Conservation (phyloP, 1,284 basidiomycete species). For the Cutaneotrichosporon sp. region DNA sequence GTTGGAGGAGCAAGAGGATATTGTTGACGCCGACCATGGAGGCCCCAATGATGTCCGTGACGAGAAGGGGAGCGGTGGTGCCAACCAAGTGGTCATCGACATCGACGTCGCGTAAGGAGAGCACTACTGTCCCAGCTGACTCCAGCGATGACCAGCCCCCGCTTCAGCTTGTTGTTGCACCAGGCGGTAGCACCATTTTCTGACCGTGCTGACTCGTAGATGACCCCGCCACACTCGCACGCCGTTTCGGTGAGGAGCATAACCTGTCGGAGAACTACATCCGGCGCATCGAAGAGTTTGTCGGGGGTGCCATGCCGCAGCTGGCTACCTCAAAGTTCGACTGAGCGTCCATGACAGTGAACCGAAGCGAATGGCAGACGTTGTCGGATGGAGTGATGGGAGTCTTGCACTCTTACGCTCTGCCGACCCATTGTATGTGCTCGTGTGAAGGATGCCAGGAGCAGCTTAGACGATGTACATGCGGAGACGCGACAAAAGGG, state of each 20-base stretch:
- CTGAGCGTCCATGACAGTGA: too few species aligned
- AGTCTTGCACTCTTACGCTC: too few species aligned
- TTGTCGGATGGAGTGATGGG: too few species aligned
- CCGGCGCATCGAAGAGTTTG: neutral
- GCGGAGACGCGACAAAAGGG: too few species aligned
- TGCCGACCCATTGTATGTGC: too few species aligned
- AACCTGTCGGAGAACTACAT: neutral
- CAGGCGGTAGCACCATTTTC: neutral
- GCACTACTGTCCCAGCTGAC: neutral
- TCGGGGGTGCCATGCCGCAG: neutral
- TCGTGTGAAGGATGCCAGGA: too few species aligned
- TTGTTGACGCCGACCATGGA: neutral
- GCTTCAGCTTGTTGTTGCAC: neutral
- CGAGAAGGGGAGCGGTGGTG: neutral
- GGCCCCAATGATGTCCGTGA: too few species aligned
- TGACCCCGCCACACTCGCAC: neutral
- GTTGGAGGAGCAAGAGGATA: neutral
- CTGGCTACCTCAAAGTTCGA: too few species aligned
- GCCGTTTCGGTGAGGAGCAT: conserved; percentile 1
- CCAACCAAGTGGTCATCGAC: neutral
- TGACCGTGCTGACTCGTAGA: neutral
- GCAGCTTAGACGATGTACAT: too few species aligned
- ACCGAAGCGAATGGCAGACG: too few species aligned
- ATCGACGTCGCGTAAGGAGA: neutral
- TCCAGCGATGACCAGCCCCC: neutral